Evolutionary conservation across 2,329 filamentous ascomycete genomes (phyloP).

Genomic region (Daldinia eschscholtzii): DNA sequence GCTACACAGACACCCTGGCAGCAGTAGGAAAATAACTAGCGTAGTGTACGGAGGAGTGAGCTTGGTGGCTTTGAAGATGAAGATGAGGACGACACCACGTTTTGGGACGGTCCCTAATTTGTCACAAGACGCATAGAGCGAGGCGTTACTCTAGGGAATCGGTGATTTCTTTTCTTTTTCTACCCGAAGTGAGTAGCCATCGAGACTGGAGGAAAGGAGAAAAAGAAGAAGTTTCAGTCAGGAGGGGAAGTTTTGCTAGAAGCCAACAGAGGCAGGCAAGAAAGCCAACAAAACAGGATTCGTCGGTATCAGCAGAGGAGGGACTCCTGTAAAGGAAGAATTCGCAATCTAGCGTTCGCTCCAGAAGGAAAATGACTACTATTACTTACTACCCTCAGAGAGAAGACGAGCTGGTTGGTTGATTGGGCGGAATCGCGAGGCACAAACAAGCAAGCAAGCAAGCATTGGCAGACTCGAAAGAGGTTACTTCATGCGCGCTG

Average conservation of each 20-base stretch:
- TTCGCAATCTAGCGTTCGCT: neutral
- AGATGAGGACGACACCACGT: neutral
- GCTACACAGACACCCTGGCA: conserved; percentile 73
- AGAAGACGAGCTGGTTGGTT: neutral
- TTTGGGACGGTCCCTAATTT: conserved; percentile 18
- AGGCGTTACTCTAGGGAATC: conserved; percentile 46
- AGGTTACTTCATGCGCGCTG: conserved; percentile 22
- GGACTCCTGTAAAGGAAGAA: conserved; percentile 3
- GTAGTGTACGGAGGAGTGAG: neutral
- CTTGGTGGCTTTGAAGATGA: neutral
- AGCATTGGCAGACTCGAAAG: conserved; percentile 8
- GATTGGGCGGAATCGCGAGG: neutral
- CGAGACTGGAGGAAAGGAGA: conserved; percentile 17
- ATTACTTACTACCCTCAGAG: neutral
- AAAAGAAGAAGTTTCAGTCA: neutral
- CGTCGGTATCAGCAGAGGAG: neutral
- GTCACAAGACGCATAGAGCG: conserved; percentile 46
- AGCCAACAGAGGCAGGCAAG: neutral
- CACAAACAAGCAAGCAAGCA: neutral
- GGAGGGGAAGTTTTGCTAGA: neutral
- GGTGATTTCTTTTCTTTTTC: conserved; percentile 28
- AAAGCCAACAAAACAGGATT: neutral
- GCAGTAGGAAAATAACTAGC: conserved; percentile 52
- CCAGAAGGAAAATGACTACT: neutral
- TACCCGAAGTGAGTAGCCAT: neutral